Evolutionary conservation across 495 filamentous ascomycete species (phyloP).

Genomic region (Friedmanniomyces simplex): DNA sequence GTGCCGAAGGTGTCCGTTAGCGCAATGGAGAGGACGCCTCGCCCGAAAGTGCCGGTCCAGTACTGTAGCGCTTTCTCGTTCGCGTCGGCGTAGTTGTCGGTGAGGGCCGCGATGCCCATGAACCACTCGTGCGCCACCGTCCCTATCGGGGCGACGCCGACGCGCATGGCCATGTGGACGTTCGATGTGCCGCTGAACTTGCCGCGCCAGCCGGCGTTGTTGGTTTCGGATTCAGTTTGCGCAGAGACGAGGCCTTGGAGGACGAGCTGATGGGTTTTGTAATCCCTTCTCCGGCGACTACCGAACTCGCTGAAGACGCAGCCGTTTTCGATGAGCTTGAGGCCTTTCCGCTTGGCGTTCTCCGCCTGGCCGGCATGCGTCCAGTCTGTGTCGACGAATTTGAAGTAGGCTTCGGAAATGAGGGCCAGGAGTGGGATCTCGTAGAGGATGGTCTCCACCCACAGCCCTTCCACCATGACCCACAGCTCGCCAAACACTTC

Average conservation of each 20-base stretch:
- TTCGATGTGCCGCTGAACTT: constrained; percentile 85
- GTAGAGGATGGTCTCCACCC: constrained; percentile 94
- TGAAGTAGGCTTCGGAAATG: constrained; percentile 93
- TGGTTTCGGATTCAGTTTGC: constrained; percentile 48
- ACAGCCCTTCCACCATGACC: constrained; percentile 65
- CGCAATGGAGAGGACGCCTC: constrained; percentile 79
- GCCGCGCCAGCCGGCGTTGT: constrained; percentile 48
- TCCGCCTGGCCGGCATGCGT: constrained; percentile 73
- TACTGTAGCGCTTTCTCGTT: constrained; percentile 73
- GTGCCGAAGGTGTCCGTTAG: constrained; percentile 98
- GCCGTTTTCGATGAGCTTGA: constrained; percentile 62
- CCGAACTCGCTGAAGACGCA: constrained; percentile 93
- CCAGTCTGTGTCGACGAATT: constrained; percentile 88
- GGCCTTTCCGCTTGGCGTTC: constrained; percentile 66
- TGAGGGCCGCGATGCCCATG: constrained; percentile 93
- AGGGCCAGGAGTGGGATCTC: constrained; percentile 90
- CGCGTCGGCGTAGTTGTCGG: constrained; percentile 68
- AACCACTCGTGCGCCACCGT: constrained; percentile 99
- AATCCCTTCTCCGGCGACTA: constrained; percentile 76
- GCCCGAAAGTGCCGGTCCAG: constrained; percentile 87
- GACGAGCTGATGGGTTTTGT: constrained; percentile 87
- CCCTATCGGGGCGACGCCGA: constrained; percentile 69
- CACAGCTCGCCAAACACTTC: constrained; percentile 62
- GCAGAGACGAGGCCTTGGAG: constrained; percentile 72
- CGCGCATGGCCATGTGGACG: constrained; percentile 92